Evolutionary conservation across 2,329 filamentous ascomycete genomes (phyloP), one percentile per base, ranked within the genome.

Genomic region (Drechslerella coelobrocha): DNA sequence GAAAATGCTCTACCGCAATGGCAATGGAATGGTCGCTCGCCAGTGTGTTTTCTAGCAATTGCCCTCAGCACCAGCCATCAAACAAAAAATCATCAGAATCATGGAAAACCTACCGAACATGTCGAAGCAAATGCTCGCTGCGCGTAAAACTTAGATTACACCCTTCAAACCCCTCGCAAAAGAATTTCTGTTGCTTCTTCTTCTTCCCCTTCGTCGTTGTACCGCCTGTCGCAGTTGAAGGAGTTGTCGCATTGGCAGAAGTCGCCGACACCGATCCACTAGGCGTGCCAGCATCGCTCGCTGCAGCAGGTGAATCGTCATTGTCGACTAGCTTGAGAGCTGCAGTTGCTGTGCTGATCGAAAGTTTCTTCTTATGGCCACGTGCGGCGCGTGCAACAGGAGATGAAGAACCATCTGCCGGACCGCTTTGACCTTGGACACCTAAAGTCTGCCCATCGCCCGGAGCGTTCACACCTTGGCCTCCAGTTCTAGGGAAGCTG

Each of bases 171-270:
- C 96, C 92, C 2, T 89, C 95, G 80, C 94, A 99, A 79, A 93
- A 97, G 79, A 99, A 99, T 48, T 91, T 87, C 78, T 97, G 92
- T 0, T 92, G 91, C 79, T 96, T 96, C 81, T 96, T 97, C 84
- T 97, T 97, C 81, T 95, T 96, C 56, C 85, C 88, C 7, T 90
- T 89, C 23, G 61, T 66, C 27, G 68, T 47, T 27, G 59, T 27
- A n/a, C 52, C 56, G 5, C 43, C 29, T 27, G 63, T 12, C 10
- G 65, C 24, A 23, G 51, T 34, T 7, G 65, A 29, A 19, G 65
- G 19, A 10, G 65, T 41, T 6, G 34, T 51, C 10, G 57, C 52
- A 24, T 53, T 61, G n/a, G 68, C 68, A 47, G 66, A 71, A 60
- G 48, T 71, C 17, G 59, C 53, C 9, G 66, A 61, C 6, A 21